phyloP scores from a whole-genome alignment of 768 basidiomycete species.

The Dendrothele bispora region DNA sequence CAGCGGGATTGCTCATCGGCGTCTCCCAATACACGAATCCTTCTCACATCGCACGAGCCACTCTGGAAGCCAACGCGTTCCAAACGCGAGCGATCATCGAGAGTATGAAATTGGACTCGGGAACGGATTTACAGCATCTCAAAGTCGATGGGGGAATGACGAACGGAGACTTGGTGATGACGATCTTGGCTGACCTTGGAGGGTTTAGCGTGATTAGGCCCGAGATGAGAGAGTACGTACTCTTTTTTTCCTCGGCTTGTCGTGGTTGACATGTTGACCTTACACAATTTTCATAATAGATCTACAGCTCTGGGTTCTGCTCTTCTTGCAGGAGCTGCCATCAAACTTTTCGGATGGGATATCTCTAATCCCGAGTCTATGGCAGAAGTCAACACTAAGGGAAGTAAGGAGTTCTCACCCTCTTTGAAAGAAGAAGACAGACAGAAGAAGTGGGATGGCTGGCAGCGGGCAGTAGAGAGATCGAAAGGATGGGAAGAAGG shows the following conservation, averaged over 20 bases:
- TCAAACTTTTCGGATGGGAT: conserved; percentile 92
- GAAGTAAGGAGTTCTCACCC: conserved; percentile 71
- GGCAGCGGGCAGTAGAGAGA: conserved; percentile 88
- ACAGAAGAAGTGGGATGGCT: conserved; percentile 69
- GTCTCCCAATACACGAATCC: conserved; percentile 88
- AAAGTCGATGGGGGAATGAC: conserved; percentile 99
- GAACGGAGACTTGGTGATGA: conserved; percentile 88
- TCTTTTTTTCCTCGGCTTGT: neutral
- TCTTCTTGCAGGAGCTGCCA: conserved; percentile 86
- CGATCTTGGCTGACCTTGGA: conserved; percentile 82
- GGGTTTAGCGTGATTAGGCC: conserved; percentile 92
- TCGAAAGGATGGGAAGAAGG: conserved; percentile 80
- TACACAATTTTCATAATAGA: conserved; percentile 36
- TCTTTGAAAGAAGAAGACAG: conserved; percentile 50
- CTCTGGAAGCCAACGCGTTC: conserved; percentile 94
- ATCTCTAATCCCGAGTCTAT: conserved; percentile 81
- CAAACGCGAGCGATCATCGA: conserved; percentile 95
- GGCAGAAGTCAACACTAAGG: conserved; percentile 82
- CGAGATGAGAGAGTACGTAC: conserved; percentile 90
- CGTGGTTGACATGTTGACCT: neutral
- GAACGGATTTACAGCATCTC: conserved; percentile 73
- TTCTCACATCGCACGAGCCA: conserved; percentile 91
- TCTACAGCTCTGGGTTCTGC: conserved; percentile 96
- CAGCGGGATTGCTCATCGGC: conserved; percentile 84
- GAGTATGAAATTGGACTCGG: conserved; percentile 92